Base-by-base conservation (phyloP, 2,329 filamentous ascomycete species). In the Pochonia chlamydosporia region DNA sequence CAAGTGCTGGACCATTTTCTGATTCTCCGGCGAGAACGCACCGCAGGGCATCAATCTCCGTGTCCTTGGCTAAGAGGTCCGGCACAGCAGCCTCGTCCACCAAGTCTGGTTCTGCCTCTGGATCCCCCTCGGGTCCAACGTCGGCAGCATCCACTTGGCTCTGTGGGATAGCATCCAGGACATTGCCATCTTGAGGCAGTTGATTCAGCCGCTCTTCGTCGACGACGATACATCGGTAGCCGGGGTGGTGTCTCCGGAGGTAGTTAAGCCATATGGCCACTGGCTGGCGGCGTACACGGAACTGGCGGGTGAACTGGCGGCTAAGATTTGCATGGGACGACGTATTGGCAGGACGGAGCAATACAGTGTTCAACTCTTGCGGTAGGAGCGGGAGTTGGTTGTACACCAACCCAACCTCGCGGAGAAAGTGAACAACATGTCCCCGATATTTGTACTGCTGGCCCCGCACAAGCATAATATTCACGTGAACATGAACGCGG, bases 371-470 rank as follows among this genome's bases (percentile, higher is more conserved):
- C n/a, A 52, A 42, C 16, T 52, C 30, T 18, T 9, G 40, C 5
- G 44, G 44, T 14, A 52, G 24, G 13, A 49, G 31, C 11, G 47
- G 47, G 13, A 52, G 44, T 23, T 49, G 37, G 20, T 25, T 25
- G 37, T 49, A 49, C n/a, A 50, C 25, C 11, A 31, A 26, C 16
- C 50, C 39, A 43, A 49, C n/a, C n/a, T n/a, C n/a, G n/a, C n/a
- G n/a, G n/a, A n/a, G n/a, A n/a, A n/a, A n/a, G n/a, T n/a, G n/a
- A n/a, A n/a, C n/a, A n/a, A 49, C 39, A 31, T 52, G 33, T 11
- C 50, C 44, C 8, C 28, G 36, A 36, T 49, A 52, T 18, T 46
- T 45, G 21, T 52, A 52, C 30, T 52, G 31, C 33, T 52, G 44
- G 14, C 40, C 50, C 16, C 39, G 39, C 18, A 24, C 18, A 8